A percentile compares a stretch with the other conserved stretches of the same genome.
Evolutionary conservation across 805 yeast genomes (phyloP).

Genomic region (Yamadazyma sp.): DNA sequence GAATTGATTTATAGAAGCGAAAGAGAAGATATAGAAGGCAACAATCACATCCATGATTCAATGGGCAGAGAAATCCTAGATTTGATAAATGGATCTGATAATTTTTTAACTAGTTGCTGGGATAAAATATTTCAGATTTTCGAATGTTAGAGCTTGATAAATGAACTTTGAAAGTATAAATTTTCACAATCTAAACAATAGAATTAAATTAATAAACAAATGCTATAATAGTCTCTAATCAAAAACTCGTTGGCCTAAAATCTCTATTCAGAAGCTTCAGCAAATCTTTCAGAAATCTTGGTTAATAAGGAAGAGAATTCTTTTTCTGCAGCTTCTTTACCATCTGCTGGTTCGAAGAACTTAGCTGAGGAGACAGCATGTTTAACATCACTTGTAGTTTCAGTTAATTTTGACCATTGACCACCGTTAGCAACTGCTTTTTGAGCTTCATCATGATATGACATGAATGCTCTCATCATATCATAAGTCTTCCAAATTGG

Average conservation of each 20-base stretch:
- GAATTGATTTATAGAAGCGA: constrained; percentile 1
- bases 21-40: constrained; percentile 1
- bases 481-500: constrained; percentile 98
- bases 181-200: too few species aligned
- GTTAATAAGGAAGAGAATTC: constrained; percentile 76
- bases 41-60: constrained; percentile 9
- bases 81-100: constrained; percentile 10
- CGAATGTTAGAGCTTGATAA: constrained; percentile 14
- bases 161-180: too few species aligned
- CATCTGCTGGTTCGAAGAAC: constrained; percentile 93
- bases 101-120: constrained; percentile 12
- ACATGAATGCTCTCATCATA: constrained; percentile 94
- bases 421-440: constrained; percentile 94
- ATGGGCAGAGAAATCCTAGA: constrained; percentile 10
- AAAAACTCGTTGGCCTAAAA: too few species aligned
- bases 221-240: constrained; percentile 1
- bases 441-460: constrained; percentile 96
- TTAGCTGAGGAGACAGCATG: constrained; percentile 93
- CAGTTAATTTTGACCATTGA: constrained; percentile 88
- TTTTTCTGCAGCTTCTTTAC: constrained; percentile 70
- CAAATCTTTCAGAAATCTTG: constrained; percentile 83
- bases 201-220: not conserved
- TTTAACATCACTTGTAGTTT: constrained; percentile 85
- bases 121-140: constrained; percentile 19
- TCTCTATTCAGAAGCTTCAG: constrained; percentile 92